phyloP scores from a whole-genome alignment of 2,329 filamentous ascomycete species.

The Trichoderma oligosporum region DNA sequence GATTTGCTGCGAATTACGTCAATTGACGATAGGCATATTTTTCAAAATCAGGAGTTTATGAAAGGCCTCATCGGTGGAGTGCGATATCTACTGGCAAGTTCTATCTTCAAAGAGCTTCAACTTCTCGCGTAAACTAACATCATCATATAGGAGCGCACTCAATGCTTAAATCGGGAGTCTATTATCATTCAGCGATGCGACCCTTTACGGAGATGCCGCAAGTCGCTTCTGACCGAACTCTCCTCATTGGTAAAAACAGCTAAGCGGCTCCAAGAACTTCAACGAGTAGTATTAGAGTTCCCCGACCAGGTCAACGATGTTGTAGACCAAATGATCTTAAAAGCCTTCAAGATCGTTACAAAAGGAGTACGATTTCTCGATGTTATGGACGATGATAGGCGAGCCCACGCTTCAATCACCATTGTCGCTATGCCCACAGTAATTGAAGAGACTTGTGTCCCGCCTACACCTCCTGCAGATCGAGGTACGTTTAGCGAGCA shows the following conservation, averaged over 20 bases:
- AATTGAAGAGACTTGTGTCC: conserved; percentile 54
- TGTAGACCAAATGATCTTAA: conserved; percentile 88
- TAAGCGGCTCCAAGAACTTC: conserved; percentile 76
- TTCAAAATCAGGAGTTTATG: conserved; percentile 90
- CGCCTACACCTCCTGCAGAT: conserved; percentile 62
- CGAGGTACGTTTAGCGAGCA: conserved; percentile 46
- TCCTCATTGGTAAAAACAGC: conserved; percentile 85
- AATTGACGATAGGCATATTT: conserved; percentile 71
- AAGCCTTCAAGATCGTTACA: conserved; percentile 91
- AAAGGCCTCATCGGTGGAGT: conserved; percentile 91
- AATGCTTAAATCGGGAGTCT: conserved; percentile 82
- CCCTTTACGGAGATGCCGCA: conserved; percentile 72
- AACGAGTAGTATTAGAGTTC: conserved; percentile 47
- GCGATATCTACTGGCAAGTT: conserved; percentile 76
- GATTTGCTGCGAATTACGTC: conserved; percentile 78
- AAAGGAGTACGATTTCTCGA: conserved; percentile 88
- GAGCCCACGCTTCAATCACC: conserved; percentile 51
- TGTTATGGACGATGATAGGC: conserved; percentile 65
- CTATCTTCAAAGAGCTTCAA: background rate
- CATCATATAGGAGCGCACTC: conserved; percentile 67
- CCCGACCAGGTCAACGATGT: conserved; percentile 65
- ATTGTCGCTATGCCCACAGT: conserved; percentile 52
- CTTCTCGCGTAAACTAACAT: conserved; percentile 14
- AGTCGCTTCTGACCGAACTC: conserved; percentile 82
- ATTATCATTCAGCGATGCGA: conserved; percentile 71